Evolutionary conservation across 352 stramenopile genomes (phyloP), one percentile per base, ranked within the genome.

Genomic region (Chrysophaeum taylorii): DNA sequence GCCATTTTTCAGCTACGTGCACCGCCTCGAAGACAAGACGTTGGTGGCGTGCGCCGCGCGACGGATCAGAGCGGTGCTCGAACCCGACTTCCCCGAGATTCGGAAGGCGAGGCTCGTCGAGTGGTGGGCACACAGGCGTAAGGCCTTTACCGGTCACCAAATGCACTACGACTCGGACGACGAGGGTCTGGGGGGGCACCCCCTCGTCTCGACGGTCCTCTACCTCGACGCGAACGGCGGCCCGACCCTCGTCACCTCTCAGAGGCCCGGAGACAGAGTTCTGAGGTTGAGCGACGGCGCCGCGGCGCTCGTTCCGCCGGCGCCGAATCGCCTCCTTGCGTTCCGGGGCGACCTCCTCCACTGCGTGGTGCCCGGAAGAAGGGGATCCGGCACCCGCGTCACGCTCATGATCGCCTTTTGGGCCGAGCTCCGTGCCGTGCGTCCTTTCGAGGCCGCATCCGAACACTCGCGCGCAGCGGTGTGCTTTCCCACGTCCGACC

Each of bases 291-390:
- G n/a, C 15, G 61, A 52, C 31, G 41, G n/a, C 62, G 71, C 72
- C 9, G 41, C 29, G 4, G 76, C 73, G 31, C 76, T 80, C 33
- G 75, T 70, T 42, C 70, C 76, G 69, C 76, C 76, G 50, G 39
- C 36, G n/a, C 70, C 50, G 21, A 80, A 80, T 75, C 69, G 76
- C 23, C 48, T 80, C 7, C 61, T 80, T 33, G 70, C 76, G 52
- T 80, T 80, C 61, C 67, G 78, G 25, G 76, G 76, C 29, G 71
- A 68, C 1, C 53, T 80, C 23, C 42, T 80, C n/a, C 76, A 80
- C 57, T 74, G 73, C 35, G 76, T 80, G 0, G 33, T 80, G 7
- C 76, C 76, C 43, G 69, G 71, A 37, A 75, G 78, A 7, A 15
- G 27, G 27, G 9, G 27, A 7, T 31, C 52, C 7, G 29, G 52